Conservation (phyloP, 2,329 filamentous ascomycete species). For the Nigrograna mackinnonii region DNA sequence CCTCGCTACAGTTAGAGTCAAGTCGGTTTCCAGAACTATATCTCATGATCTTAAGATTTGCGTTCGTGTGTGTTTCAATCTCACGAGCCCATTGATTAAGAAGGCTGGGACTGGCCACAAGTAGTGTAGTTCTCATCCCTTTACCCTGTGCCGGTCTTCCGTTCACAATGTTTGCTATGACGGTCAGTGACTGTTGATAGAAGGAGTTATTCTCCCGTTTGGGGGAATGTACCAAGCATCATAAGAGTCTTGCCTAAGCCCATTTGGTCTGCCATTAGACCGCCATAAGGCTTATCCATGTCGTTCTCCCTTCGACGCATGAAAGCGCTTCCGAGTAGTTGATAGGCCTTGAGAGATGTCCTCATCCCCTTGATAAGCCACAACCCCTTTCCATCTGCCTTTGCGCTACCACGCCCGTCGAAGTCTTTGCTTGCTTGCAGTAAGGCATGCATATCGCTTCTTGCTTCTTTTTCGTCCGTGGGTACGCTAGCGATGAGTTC, state of each 20-base stretch:
- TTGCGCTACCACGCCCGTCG: constrained; percentile 39
- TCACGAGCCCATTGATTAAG: constrained; percentile 45
- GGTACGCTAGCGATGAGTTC: constrained; percentile 45
- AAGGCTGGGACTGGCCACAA: constrained; percentile 46
- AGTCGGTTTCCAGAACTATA: constrained; percentile 28
- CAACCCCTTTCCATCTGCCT: constrained; percentile 30
- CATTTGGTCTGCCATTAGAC: constrained; percentile 48
- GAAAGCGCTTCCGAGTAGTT: constrained; percentile 57
- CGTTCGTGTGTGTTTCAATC: constrained; percentile 30
- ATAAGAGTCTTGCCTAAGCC: constrained; percentile 46
- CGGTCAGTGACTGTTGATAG: not conserved
- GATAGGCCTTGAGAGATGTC: constrained; percentile 51
- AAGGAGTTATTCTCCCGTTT: not conserved
- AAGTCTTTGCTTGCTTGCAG: constrained; percentile 47
- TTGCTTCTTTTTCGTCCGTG: constrained; percentile 30
- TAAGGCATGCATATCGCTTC: constrained; percentile 41
- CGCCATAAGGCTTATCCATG: constrained; percentile 38
- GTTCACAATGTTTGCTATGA: constrained; percentile 48
- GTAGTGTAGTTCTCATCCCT: constrained; percentile 42
- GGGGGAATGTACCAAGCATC: constrained; percentile 32
- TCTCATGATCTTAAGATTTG: constrained; percentile 22
- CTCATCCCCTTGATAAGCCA: constrained; percentile 56
- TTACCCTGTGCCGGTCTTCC: constrained; percentile 22
- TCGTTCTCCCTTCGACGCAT: constrained; percentile 58
- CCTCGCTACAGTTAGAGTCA: constrained; percentile 16